A percentile compares a stretch with the other conserved stretches of the same genome.
phyloP scores from a whole-genome alignment of 1,284 basidiomycete species.

The Cystobasidiaceae sp. region DNA sequence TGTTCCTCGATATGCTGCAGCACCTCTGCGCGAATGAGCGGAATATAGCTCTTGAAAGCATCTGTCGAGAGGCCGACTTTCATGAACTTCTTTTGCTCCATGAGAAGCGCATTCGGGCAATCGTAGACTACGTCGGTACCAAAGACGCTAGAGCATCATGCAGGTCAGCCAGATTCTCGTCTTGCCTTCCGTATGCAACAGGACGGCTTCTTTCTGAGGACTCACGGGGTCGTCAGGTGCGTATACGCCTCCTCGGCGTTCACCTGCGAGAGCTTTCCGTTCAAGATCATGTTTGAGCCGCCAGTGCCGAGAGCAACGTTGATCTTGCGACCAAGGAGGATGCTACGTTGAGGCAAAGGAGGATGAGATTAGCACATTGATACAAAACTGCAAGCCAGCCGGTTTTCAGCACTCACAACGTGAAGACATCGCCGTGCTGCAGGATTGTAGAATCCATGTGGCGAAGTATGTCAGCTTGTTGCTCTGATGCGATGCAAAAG shows the following conservation, averaged over 20 bases:
- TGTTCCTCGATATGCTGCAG: conserved; percentile 35
- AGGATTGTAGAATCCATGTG: background rate
- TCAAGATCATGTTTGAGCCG: conserved; percentile 91
- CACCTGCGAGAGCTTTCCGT: conserved; percentile 85
- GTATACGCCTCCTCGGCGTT: conserved; percentile 97
- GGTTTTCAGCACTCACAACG: conserved; percentile 53
- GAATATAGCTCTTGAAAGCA: conserved; percentile 84
- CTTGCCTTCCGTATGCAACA: background rate
- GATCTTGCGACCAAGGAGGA: conserved; percentile 79
- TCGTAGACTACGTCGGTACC: conserved; percentile 98
- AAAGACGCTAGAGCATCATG: conserved; percentile 52
- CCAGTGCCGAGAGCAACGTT: conserved; percentile 88
- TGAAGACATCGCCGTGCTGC: conserved; percentile 74
- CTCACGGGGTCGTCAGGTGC: conserved; percentile 42
- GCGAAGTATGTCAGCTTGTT: background rate
- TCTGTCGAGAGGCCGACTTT: conserved; percentile 74
- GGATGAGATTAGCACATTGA: background rate
- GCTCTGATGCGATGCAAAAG: background rate
- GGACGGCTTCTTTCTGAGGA: background rate
- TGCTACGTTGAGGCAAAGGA: conserved; percentile 36
- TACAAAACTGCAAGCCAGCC: background rate
- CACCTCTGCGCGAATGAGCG: conserved; percentile 79
- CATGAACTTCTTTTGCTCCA: conserved; percentile 97
- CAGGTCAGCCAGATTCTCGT: background rate
- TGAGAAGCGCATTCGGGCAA: conserved; percentile 89